Percentiles rank a stretch among this genome's conserved stretches.
Evolutionary conservation across 2,329 filamentous ascomycete genomes (phyloP).

Genomic region (Ceratocystis destructans): DNA sequence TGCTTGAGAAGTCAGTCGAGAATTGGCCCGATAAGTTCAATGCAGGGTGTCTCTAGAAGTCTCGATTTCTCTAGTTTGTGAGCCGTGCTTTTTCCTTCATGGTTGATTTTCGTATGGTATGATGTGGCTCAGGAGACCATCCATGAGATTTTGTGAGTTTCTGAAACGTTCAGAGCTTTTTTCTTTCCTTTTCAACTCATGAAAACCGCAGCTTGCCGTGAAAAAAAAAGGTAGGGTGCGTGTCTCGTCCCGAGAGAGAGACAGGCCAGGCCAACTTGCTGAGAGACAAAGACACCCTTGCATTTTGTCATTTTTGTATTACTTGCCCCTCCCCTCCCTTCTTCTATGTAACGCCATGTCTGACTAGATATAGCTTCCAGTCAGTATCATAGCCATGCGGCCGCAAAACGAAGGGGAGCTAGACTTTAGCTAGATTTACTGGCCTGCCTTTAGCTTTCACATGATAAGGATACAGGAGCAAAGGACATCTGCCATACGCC

Average conservation of each 20-base stretch:
- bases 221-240: not conserved
- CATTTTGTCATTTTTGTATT: too few species aligned
- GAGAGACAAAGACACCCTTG: too few species aligned
- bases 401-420: too few species aligned
- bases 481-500: too few species aligned
- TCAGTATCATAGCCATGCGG: too few species aligned
- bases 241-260: not conserved
- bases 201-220: not conserved
- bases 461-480: too few species aligned
- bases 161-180: not conserved
- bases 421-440: too few species aligned
- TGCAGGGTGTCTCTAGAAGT: conserved; percentile 4
- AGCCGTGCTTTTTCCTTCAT: not conserved
- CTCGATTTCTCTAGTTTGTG: not conserved
- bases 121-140: not conserved
- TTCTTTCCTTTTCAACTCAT: not conserved
- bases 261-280: too few species aligned
- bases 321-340: too few species aligned
- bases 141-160: not conserved
- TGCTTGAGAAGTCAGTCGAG: not conserved
- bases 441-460: too few species aligned
- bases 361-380: too few species aligned
- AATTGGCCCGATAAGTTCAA: conserved; percentile 3
- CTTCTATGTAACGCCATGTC: too few species aligned
- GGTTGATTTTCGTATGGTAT: not conserved